phyloP scores from a whole-genome alignment of 202 grass and related monocot species.

The Hordeum pubiflorum region DNA sequence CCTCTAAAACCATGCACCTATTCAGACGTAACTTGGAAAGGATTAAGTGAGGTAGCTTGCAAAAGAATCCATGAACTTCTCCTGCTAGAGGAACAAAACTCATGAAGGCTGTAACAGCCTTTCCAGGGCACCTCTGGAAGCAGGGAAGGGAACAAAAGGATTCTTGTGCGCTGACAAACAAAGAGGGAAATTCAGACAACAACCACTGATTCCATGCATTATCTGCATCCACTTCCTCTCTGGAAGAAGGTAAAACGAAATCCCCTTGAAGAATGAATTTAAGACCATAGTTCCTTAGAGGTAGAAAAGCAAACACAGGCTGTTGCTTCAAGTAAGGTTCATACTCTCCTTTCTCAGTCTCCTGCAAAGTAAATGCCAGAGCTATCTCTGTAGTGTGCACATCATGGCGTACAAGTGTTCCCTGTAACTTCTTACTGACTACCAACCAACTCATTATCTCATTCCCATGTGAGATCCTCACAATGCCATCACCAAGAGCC shows the following conservation, averaged over 20 bases:
- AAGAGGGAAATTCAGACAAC: conserved; percentile 71
- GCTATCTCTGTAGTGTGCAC: conserved; percentile 75
- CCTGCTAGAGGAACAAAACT: conserved; percentile 57
- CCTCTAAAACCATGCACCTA: conserved; percentile 74
- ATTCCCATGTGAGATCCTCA: conserved; percentile 72
- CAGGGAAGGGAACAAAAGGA: conserved; percentile 76
- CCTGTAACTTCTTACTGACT: conserved; percentile 58
- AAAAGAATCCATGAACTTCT: conserved; percentile 72
- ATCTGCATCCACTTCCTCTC: conserved; percentile 91
- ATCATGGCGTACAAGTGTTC: conserved; percentile 47
- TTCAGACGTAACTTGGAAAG: conserved; percentile 35
- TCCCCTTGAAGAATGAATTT: conserved; percentile 95
- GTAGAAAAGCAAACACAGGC: conserved; percentile 90
- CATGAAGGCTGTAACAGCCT: conserved; percentile 71
- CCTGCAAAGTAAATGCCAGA: conserved; percentile 81
- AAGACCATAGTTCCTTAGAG: conserved; percentile 80
- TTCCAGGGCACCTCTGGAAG: conserved; percentile 60
- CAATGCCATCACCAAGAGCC: conserved; percentile 65
- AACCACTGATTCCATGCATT: conserved; percentile 97
- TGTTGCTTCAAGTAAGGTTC: conserved; percentile 66
- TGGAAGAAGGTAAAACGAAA: conserved; percentile 87
- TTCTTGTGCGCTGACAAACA: conserved; percentile 64
- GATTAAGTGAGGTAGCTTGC: conserved; percentile 41
- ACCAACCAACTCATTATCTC: conserved; percentile 83
- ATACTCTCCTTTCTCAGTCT: conserved; percentile 50